These are phyloP conservation scores for Apiotrichum montevideense DNA, from an alignment of 1,284 basidiomycete species.

Conservation along the genomic window DNA sequence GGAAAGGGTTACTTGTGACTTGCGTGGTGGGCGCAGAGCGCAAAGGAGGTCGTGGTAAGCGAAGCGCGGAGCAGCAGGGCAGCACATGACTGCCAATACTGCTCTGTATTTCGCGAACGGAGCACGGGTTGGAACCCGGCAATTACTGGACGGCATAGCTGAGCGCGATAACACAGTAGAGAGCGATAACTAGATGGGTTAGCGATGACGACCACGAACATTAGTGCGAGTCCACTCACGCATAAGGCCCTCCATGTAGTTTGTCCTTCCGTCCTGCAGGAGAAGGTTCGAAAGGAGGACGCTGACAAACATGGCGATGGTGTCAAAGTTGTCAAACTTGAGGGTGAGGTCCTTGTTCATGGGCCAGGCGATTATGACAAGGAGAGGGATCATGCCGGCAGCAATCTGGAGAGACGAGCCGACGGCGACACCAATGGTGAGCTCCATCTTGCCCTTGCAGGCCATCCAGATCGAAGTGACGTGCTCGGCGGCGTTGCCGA, in stretches of 20 bases:
- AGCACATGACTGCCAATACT: too few relatives aligned
- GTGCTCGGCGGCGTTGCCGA: conserved; percentile 66
- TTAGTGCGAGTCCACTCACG: conserved; percentile 10
- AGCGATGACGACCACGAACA: conserved; percentile 1
- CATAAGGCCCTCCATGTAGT: conserved; percentile 84
- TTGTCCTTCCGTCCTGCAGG: conserved; percentile 67
- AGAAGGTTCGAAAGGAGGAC: conserved; percentile 75
- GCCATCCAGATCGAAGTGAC: conserved; percentile 85
- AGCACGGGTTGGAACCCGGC: too few relatives aligned
- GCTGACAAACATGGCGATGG: conserved; percentile 74
- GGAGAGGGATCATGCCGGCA: conserved; percentile 73
- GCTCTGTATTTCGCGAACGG: too few relatives aligned
- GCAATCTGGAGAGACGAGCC: conserved; percentile 91
- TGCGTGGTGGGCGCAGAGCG: too few relatives aligned
- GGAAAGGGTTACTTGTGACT: too few relatives aligned
- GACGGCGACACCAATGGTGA: conserved; percentile 81
- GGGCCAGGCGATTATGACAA: conserved; percentile 76
- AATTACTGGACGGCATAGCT: background rate
- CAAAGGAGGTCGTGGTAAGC: too few relatives aligned
- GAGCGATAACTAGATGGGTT: conserved; percentile 20
- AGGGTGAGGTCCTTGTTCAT: conserved; percentile 72
- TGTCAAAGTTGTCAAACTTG: conserved; percentile 64
- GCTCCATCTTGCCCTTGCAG: conserved; percentile 60
- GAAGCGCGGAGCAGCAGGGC: too few relatives aligned
- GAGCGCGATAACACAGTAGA: conserved; percentile 14